Evolutionary conservation across 2,329 filamentous ascomycete genomes (phyloP), one percentile per base, ranked within the genome.

Genomic region (Colletotrichum phormii): DNA sequence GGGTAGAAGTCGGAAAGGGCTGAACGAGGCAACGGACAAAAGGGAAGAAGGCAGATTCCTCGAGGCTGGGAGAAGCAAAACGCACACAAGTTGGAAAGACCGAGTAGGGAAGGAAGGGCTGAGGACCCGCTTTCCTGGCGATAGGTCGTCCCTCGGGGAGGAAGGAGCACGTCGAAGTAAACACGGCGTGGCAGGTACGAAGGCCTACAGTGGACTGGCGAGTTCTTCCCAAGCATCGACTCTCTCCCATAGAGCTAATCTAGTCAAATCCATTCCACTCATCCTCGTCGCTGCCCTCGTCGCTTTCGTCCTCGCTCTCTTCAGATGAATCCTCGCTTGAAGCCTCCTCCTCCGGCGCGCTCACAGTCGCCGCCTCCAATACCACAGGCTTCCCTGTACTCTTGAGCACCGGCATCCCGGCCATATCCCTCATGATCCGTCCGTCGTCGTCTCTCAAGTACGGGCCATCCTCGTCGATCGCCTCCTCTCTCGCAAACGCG

Each of bases 401-500:
- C 75, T 80, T 82, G 67, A 82, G 74, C 6, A 84, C 76, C 9
- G 81, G 82, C 81, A 81, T 82, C 22, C 82, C 83, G 75, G 80
- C 78, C 70, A 81, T 59, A 72, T 86, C 83, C 74, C 83, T 80
- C 3, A 86, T 83, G 62, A 91, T 84, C 75, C 83, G 85, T 0
- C 90, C 90, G 60, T 86, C 84, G 33, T 88, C 86, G 76, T 89
- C 89, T 74, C 89, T 82, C 65, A 88, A 81, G 63, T 89, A 86
- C 0, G 89, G 88, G 59, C 86, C 89, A 72, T 89, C 80, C 3
- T 75, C 76, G 59, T 61, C 67, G 31, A 77, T 79, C 42, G 75
- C 72, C 53, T 70, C 53, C 81, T 93, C 89, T 65, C 94, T 87
- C 3, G 94, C 88, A 82, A 99, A 98, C 0, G 89, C 94, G n/a